phyloP scores from a whole-genome alignment of 2,329 filamentous ascomycete genomes.

The Colletotrichum tamarilloi region DNA sequence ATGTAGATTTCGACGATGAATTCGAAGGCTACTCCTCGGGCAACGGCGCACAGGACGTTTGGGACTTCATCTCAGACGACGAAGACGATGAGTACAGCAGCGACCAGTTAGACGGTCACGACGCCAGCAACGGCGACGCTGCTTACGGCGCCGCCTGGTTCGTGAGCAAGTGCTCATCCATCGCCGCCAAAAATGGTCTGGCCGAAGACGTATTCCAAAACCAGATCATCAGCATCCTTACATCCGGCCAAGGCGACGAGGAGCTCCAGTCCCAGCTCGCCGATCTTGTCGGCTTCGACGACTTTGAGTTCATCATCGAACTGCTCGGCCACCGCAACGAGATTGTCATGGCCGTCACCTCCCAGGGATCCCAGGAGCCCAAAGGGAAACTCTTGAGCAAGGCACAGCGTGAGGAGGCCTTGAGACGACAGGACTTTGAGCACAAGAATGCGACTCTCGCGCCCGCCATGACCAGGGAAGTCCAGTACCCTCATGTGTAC shows the following conservation, averaged over 20 bases:
- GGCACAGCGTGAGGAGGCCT: conserved; percentile 80
- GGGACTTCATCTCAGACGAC: conserved; percentile 88
- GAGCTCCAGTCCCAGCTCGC: conserved; percentile 92
- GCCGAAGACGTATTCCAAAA: conserved; percentile 77
- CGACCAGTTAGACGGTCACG: conserved; percentile 59
- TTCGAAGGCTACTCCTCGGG: conserved; percentile 65
- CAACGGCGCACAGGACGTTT: conserved; percentile 82
- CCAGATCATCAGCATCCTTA: conserved; percentile 81
- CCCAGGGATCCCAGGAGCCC: conserved; percentile 48
- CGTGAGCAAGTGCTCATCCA: conserved; percentile 70
- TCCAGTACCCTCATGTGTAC: conserved; percentile 94
- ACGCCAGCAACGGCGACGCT: conserved; percentile 41
- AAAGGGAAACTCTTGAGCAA: conserved; percentile 73
- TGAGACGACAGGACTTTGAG: conserved; percentile 80
- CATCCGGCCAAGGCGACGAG: conserved; percentile 76
- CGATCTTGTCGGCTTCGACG: conserved; percentile 91
- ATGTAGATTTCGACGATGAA: conserved; percentile 74
- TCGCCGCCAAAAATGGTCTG: conserved; percentile 75
- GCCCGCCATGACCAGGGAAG: conserved; percentile 76
- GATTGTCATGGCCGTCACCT: conserved; percentile 63
- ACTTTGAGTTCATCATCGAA: conserved; percentile 92
- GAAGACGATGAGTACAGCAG: conserved; percentile 73
- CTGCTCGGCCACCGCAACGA: conserved; percentile 82
- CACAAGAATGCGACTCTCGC: conserved; percentile 84
- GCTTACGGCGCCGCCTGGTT: conserved; percentile 77